Evolutionary conservation across 345 rosid genomes (phyloP), one percentile per base, ranked within the genome.

Genomic region (Tarenaya hassleriana): DNA sequence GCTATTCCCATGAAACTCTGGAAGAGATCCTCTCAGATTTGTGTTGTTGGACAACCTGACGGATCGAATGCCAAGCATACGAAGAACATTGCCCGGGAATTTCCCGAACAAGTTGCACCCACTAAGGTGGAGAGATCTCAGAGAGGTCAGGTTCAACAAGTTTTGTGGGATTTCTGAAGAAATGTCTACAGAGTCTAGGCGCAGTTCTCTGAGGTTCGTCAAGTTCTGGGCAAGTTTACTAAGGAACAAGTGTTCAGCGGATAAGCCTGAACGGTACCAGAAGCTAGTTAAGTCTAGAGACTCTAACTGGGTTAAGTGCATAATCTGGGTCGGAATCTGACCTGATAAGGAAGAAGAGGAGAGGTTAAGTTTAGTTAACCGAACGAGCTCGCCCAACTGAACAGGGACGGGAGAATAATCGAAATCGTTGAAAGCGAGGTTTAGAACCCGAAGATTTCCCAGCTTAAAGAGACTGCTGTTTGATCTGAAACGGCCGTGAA

Each of bases 361-460:
- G n/a, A n/a, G n/a, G n/a, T n/a, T n/a, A n/a, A n/a, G n/a, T n/a
- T n/a, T n/a, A n/a, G n/a, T n/a, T n/a, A 52, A 45, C 19, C 24
- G 56, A 38, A 52, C 19, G 24, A 52, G 11, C 20, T 52, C n/a
- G n/a, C 48, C 11, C 10, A 51, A 20, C 3, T 12, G 3, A 2
- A 34, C n/a, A 4, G 63, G 63, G 3, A 49, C 19, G 13, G 19
- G 20, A 9, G 52, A 61, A 12, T 0, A 0, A 1, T 0, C 20
- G 62, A 72, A 71, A 16, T 60, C 1, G 41, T 73, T 66, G 41
- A 3, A 8, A 49, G 72, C 55, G 0, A 73, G 73, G 12, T 69
- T 53, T 2, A 76, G 64, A 4, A 11, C 12, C 14, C 32, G 70
- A 2, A 62, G 53, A 19, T 50, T 7, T 3, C 0, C 16, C 4